A percentile compares a stretch with the other conserved stretches of the same genome.
Evolutionary conservation across 768 basidiomycete species (phyloP).

Genomic region (Rhizopogon rudus): DNA sequence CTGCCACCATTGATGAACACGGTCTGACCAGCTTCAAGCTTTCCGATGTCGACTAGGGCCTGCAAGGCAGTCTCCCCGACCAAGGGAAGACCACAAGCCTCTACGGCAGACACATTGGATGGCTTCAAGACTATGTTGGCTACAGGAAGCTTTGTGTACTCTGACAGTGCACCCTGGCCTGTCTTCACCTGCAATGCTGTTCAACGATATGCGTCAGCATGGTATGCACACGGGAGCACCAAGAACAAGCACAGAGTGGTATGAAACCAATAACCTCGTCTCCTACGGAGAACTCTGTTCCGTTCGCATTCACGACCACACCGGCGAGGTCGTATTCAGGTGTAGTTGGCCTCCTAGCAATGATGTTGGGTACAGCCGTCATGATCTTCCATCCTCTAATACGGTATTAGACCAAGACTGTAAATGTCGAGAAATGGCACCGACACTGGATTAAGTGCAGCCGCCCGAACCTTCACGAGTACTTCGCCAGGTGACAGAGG

Average conservation of each 20-base stretch:
- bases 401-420: neutral
- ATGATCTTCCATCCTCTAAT: slow-evolving; percentile 58
- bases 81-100: slow-evolving; percentile 61
- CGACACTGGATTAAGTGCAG: slow-evolving; percentile 67
- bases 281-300: slow-evolving; percentile 47
- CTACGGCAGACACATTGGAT: slow-evolving; percentile 39
- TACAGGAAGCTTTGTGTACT: slow-evolving; percentile 50
- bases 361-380: slow-evolving; percentile 39
- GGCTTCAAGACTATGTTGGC: slow-evolving; percentile 28
- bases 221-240: neutral
- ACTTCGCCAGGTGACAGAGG: slow-evolving; percentile 37
- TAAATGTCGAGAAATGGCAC: slow-evolving; percentile 11
- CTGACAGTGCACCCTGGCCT: slow-evolving; percentile 50
- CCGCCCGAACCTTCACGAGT: slow-evolving; percentile 46
- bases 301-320: slow-evolving; percentile 50
- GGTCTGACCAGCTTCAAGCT: slow-evolving; percentile 52
- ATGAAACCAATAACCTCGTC: slow-evolving; percentile 63
- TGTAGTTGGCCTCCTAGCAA: slow-evolving; percentile 44
- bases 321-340: slow-evolving; percentile 65
- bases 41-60: slow-evolving; percentile 41
- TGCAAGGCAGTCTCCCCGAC: slow-evolving; percentile 57
- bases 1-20: slow-evolving; percentile 72
- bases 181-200: slow-evolving; percentile 29
- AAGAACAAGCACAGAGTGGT: slow-evolving; percentile 27
- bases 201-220: neutral